Base-by-base conservation (phyloP, 73 alveolate species). In the Symbiodinium natans region DNA sequence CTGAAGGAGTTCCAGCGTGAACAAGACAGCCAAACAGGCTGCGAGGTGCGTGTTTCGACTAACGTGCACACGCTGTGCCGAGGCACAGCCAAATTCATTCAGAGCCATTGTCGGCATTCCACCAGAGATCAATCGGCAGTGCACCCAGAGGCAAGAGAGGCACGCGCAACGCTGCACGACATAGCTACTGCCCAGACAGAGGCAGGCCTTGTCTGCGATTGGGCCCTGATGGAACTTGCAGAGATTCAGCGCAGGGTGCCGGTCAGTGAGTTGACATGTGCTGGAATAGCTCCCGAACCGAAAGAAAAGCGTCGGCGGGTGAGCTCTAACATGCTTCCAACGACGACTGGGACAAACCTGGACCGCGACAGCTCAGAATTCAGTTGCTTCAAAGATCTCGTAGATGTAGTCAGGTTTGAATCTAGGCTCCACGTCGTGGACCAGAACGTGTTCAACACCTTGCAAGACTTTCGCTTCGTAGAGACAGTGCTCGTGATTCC, bases 71-170 rank as follows among this genome's bases (percentile, higher is more conserved):
- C 85, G 3, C 73, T 88, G 5, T 88, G 95, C 86, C 56, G n/a
- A 71, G 95, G 95, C 41, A 88, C 95, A 11, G 95, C 95, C 59
- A 63, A 56, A 46, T 88, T 88, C 82, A 5, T 88, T 3, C 41
- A 54, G 31, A 86, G 59, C 25, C 43, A 36, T 25, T 40, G 95
- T 41, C 43, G 40, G 71, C 2, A 5, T 80, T 5, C 34, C 13
- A 10, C 52, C 36, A 40, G 23, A 39, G 38, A 23, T 31, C 39
- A 17, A 40, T 40, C 68, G 34, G 89, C 63, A 4, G 63, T 23
- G 13, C 89, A 82, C 29, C 89, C 89, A 19, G 89, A 82, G 33
- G 41, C 46, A 29, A 0, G 10, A 34, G 34, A 13, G 89, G 89
- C 89, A 19, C 38, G 36, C 8, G 56, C 41, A 36, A 83, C 92